Conservation (phyloP, 176 grass and related monocot species). For the Rhynchospora tenuis region DNA sequence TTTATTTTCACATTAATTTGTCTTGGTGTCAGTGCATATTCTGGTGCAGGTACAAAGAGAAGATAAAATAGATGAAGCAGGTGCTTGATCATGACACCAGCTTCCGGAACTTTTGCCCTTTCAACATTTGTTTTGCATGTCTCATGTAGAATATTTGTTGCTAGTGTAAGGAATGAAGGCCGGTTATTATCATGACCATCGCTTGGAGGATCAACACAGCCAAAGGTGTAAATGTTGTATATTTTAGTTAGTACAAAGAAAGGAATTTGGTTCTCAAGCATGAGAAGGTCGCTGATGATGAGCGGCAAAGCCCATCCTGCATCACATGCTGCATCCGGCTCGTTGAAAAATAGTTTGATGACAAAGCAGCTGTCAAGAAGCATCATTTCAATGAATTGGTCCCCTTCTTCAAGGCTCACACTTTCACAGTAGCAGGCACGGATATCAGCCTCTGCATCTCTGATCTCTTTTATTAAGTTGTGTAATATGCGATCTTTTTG, state of each 20-base stretch:
- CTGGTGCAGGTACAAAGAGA: background rate
- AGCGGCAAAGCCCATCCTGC: constrained; percentile 7
- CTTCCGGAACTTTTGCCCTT: background rate
- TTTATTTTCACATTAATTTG: background rate
- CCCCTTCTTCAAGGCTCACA: background rate
- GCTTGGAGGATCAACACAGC: background rate
- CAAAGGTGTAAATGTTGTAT: background rate
- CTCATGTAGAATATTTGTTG: background rate
- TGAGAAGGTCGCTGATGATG: background rate
- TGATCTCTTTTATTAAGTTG: background rate
- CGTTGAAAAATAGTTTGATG: constrained; percentile 1
- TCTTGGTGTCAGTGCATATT: background rate
- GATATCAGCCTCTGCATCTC: background rate
- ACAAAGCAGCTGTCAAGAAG: constrained; percentile 24
- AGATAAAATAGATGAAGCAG: constrained; percentile 12
- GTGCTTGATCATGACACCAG: background rate
- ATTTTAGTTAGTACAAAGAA: constrained; percentile 6
- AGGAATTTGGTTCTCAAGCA: constrained; percentile 20
- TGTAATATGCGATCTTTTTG: background rate
- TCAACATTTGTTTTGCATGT: background rate
- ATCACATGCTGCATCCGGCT: background rate
- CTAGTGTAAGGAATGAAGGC: background rate
- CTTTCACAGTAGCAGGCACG: constrained; percentile 7
- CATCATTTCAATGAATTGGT: constrained; percentile 5
- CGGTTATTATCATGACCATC: background rate